A percentile compares a stretch with the other conserved stretches of the same genome.
phyloP scores from a whole-genome alignment of 148 eudicot species.

The Cornus florida region DNA sequence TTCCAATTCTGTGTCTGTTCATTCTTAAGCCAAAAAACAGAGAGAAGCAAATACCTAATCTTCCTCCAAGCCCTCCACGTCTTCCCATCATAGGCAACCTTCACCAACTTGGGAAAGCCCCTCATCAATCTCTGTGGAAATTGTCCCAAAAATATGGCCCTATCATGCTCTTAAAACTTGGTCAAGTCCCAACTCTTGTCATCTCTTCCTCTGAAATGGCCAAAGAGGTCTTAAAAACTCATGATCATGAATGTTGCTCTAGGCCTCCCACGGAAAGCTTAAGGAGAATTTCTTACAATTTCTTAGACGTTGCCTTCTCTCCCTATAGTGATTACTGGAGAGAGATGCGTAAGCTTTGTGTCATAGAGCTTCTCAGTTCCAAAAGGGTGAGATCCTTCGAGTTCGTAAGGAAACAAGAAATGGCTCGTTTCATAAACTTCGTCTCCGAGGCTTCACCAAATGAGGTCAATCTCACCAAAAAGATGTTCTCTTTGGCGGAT shows the following conservation, averaged over 20 bases:
- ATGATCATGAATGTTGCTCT: conserved; percentile 3
- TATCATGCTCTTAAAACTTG: conserved; percentile 12
- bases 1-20: no score
- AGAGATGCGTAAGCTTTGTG: neutral
- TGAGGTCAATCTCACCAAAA: neutral
- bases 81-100: conserved; percentile 16
- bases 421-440: neutral
- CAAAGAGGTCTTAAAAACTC: conserved; percentile 2
- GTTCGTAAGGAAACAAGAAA: neutral
- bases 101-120: conserved; percentile 9
- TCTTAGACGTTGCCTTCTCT: conserved; percentile 9
- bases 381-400: neutral
- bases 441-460: neutral
- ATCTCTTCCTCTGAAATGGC: conserved; percentile 7
- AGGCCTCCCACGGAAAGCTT: neutral
- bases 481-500: neutral
- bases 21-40: no score
- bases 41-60: neutral
- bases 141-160: conserved; percentile 10
- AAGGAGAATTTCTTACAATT: neutral
- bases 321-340: neutral
- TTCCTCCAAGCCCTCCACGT: conserved; percentile 8
- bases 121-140: conserved; percentile 10
- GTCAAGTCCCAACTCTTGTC: neutral
- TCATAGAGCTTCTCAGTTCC: neutral